Evolutionary conservation across 177 flowering plant genomes (phyloP).

Genomic region (Telopea speciosissima): DNA sequence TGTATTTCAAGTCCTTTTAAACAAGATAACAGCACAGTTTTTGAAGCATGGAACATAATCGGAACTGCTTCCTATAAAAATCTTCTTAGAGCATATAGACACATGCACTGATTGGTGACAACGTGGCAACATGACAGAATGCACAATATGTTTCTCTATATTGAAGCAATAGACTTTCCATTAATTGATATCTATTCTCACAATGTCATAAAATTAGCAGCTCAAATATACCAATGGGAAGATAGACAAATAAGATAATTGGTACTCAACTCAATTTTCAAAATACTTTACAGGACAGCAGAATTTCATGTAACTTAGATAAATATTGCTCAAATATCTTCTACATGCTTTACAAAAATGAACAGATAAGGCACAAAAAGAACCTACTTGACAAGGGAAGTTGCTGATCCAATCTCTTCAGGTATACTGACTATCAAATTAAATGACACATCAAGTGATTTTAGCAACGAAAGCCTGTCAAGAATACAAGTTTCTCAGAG

Average conservation of each 20-base stretch:
- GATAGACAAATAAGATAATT: neutral
- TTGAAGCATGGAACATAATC: neutral
- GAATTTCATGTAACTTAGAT: neutral
- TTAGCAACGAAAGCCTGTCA: slow-evolving; percentile 69
- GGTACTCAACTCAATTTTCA: neutral
- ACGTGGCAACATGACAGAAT: neutral
- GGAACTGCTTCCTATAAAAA: neutral
- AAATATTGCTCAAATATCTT: neutral
- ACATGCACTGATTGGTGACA: neutral
- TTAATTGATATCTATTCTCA: neutral
- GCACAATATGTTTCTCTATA: neutral
- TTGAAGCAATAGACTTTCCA: neutral
- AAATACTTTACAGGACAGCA: neutral
- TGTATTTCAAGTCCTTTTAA: neutral
- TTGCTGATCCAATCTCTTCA: slow-evolving; percentile 75
- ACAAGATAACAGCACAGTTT: no score
- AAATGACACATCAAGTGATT: slow-evolving; percentile 77
- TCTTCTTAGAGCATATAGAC: neutral
- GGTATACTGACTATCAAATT: slow-evolving; percentile 54
- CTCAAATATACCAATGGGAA: neutral
- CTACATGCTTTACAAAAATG: slow-evolving; percentile 1
- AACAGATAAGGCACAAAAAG: slow-evolving; percentile 1
- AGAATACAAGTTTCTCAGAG: slow-evolving; percentile 1
- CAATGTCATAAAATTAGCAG: neutral
- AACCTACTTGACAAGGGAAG: slow-evolving; percentile 81